phyloP scores from a whole-genome alignment of 225 moss, liverwort and hornwort species.

The Straminergon stramineum region DNA sequence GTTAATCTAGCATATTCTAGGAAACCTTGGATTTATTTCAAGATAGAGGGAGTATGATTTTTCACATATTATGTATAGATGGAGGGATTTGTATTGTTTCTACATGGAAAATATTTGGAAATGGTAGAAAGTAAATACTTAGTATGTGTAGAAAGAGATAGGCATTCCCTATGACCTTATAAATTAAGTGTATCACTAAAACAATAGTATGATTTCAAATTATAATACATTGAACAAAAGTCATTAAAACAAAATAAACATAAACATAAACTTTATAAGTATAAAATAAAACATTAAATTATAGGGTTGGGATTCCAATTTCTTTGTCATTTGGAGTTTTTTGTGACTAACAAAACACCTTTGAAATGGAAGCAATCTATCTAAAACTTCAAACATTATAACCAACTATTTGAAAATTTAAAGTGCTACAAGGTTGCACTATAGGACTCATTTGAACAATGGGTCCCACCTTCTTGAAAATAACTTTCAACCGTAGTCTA shows the following conservation, averaged over 20 bases:
- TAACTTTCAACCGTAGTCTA: neutral
- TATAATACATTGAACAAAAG: neutral
- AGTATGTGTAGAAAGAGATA: neutral
- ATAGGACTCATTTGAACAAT: neutral
- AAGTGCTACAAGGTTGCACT: neutral
- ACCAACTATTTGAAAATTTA: neutral
- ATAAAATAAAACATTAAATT: neutral
- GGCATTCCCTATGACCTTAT: neutral
- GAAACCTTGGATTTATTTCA: no score
- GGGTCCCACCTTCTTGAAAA: neutral
- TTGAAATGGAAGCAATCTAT: neutral
- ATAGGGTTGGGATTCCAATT: neutral
- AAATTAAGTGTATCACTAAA: neutral
- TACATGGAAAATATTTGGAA: neutral
- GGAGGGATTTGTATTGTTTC: neutral
- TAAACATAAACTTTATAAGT: no score
- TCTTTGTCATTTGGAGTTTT: neutral
- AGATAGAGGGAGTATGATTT: no score
- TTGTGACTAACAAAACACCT: fast-evolving
- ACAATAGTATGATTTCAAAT: neutral
- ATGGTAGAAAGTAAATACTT: neutral
- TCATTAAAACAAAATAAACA: neutral
- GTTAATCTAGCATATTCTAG: no score
- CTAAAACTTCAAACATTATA: neutral
- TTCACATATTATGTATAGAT: neutral